phyloP scores from a whole-genome alignment of 2,329 filamentous ascomycete species.

The Geosmithia morbida region DNA sequence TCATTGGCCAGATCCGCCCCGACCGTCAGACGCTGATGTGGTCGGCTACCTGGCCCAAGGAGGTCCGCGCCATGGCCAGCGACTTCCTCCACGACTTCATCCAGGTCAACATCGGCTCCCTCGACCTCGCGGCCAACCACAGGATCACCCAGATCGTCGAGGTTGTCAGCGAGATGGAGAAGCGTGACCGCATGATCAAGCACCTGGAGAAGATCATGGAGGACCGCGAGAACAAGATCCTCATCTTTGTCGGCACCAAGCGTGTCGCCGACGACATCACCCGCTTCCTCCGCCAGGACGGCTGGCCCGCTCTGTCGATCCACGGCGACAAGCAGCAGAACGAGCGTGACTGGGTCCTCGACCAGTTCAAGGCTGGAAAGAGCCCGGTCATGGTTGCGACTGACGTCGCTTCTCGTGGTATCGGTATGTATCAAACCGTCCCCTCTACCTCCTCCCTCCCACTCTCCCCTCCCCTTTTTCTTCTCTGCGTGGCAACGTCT shows the following conservation, averaged over 20 bases:
- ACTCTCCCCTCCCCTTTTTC: conserved; percentile 12
- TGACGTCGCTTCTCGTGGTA: conserved; percentile 99
- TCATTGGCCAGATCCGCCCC: conserved; percentile 91
- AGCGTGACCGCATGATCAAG: conserved; percentile 94
- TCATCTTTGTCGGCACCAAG: conserved; percentile 90
- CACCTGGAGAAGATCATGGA: conserved; percentile 98
- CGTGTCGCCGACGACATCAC: conserved; percentile 97
- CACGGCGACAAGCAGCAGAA: conserved; percentile 99
- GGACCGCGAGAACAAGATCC: conserved; percentile 83
- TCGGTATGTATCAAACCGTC: conserved; percentile 74
- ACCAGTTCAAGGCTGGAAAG: conserved; percentile 99
- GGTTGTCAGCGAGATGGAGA: conserved; percentile 91
- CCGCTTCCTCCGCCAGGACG: conserved; percentile 90
- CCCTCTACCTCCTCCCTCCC: conserved; percentile 27
- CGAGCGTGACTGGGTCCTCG: conserved; percentile 98
- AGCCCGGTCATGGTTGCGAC: conserved; percentile 99
- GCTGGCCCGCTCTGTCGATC: conserved; percentile 95
- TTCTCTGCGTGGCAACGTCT: conserved; percentile 27
- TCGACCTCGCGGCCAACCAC: conserved; percentile 94
- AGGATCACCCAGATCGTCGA: conserved; percentile 97
- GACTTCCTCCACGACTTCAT: conserved; percentile 95
- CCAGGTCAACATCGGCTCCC: conserved; percentile 95
- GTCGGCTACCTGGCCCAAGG: conserved; percentile 99
- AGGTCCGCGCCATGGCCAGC: conserved; percentile 79
- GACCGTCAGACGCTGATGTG: conserved; percentile 99